Percentiles rank a stretch among this genome's conserved stretches.
phyloP scores from a whole-genome alignment of 75 land plant species.

The Pinus taeda region DNA sequence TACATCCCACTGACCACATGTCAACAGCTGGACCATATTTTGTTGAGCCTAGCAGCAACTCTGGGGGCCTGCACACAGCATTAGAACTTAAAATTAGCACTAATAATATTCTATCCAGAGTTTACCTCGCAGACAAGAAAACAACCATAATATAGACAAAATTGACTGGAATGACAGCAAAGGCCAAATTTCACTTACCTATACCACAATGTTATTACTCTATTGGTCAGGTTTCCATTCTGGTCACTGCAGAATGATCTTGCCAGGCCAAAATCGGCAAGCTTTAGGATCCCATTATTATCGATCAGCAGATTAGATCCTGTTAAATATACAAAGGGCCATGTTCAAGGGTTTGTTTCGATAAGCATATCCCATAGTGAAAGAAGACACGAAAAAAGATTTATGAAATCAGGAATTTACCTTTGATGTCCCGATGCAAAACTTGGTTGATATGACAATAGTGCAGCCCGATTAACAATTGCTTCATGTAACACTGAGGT shows the following conservation, averaged over 20 bases:
- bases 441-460: conserved; percentile 99
- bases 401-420: conserved; percentile 19
- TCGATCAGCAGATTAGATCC: conserved; percentile 93
- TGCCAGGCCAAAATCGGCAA: conserved; percentile 98
- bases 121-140: not conserved
- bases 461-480: conserved; percentile 88
- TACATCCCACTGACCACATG: conserved; percentile 99
- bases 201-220: conserved; percentile 95
- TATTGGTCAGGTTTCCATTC: conserved; percentile 79
- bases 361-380: not conserved
- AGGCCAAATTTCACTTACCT: conserved; percentile 41
- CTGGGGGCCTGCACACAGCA: conserved; percentile 79
- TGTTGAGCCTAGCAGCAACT: conserved; percentile 87
- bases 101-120: not conserved
- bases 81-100: not conserved
- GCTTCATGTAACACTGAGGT: conserved; percentile 95
- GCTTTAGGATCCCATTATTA: conserved; percentile 91
- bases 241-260: conserved; percentile 83
- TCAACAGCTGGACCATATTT: conserved; percentile 98
- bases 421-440: conserved; percentile 97
- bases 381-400: not conserved
- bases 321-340: not conserved
- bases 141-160: not conserved
- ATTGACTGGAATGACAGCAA: not conserved
- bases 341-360: not conserved